Percentiles rank a stretch among this genome's conserved stretches.
Conservation (phyloP, 2,329 filamentous ascomycete genomes). For the Cercospora sp. region DNA sequence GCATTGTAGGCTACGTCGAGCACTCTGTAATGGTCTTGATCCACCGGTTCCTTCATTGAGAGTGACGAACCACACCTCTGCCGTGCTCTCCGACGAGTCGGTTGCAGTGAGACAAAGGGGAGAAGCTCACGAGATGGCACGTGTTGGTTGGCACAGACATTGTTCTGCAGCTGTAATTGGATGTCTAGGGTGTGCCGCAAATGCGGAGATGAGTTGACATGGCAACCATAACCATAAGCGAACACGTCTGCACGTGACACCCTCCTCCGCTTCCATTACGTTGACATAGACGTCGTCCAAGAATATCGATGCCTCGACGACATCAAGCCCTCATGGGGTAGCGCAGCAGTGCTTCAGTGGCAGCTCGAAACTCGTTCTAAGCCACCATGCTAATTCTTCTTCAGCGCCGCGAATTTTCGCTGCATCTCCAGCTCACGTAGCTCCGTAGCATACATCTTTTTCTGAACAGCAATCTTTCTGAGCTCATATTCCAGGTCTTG, state of each 20-base stretch:
- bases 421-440: too few relatives aligned
- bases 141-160: neutral
- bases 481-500: too few relatives aligned
- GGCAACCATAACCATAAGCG: neutral
- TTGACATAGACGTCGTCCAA: neutral
- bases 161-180: neutral
- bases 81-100: neutral
- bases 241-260: neutral
- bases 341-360: neutral
- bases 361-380: too few relatives aligned
- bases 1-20: conserved; percentile 7
- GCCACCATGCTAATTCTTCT: too few relatives aligned
- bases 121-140: neutral
- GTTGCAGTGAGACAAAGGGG: neutral
- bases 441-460: too few relatives aligned
- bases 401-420: too few relatives aligned
- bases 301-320: neutral
- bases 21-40: conserved; percentile 14
- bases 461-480: too few relatives aligned
- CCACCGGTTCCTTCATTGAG: conserved; percentile 8
- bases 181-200: neutral
- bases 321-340: neutral
- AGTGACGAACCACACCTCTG: neutral
- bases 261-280: neutral
- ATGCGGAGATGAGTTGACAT: neutral